Conservation (phyloP, 257 asterid genomes). For the Solanum sitiens region DNA sequence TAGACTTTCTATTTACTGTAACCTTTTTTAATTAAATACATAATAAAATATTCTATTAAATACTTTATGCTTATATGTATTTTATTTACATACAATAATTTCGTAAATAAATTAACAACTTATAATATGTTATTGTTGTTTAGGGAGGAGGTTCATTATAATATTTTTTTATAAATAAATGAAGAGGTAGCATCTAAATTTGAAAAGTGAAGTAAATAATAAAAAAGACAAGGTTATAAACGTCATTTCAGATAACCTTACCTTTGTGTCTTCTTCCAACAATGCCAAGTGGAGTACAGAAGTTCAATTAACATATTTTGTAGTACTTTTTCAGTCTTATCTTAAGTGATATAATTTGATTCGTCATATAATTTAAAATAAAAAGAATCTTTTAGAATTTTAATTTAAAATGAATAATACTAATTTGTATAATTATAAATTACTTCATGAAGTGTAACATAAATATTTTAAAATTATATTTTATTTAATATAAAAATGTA, state of each 20-base stretch:
- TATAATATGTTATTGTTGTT: no score
- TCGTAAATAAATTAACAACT: no score
- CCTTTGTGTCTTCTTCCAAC: not conserved
- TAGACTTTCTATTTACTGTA: not conserved
- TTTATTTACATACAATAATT: no score
- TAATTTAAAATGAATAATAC: no score
- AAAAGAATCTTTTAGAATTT: no score
- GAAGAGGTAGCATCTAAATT: not conserved
- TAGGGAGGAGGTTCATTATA: no score
- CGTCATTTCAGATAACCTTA: not conserved
- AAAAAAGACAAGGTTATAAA: not conserved
- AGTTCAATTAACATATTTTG: not conserved
- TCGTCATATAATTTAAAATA: no score
- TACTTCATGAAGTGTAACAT: rapidly evolving
- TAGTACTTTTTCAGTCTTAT: no score
- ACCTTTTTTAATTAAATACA: not conserved
- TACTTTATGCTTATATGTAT: not conserved
- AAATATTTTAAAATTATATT: no score
- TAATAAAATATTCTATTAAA: not conserved
- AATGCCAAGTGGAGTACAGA: not conserved
- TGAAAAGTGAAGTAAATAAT: not conserved
- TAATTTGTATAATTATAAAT: no score
- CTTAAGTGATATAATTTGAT: no score
- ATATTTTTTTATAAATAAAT: not conserved
- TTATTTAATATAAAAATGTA: no score